Evolutionary conservation across 2,329 filamentous ascomycete genomes (phyloP).

Genomic region (Aspergillus piperis): DNA sequence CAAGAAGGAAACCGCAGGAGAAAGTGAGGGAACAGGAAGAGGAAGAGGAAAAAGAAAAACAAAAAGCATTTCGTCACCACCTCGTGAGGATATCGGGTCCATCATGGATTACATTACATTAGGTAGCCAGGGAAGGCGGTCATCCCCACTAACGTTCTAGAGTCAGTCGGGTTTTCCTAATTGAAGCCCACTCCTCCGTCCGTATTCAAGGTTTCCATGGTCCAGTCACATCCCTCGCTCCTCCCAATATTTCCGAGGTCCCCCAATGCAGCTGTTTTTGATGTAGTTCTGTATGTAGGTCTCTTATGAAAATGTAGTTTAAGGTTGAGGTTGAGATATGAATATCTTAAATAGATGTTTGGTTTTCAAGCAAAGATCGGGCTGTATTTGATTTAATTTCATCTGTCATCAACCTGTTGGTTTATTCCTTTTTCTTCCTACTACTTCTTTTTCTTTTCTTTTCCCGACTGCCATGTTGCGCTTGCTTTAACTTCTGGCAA

Average conservation of each 20-base stretch:
- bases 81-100: not conserved
- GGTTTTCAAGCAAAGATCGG: too few relatives aligned
- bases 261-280: not conserved
- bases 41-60: not conserved
- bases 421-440: not conserved
- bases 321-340: too few relatives aligned
- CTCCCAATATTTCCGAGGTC: not conserved
- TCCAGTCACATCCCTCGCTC: not conserved
- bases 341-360: too few relatives aligned
- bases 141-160: conserved; percentile 3
- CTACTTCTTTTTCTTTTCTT: not conserved
- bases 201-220: not conserved
- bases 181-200: not conserved
- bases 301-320: too few relatives aligned
- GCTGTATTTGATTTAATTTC: not conserved
- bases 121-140: not conserved
- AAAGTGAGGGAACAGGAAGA: not conserved
- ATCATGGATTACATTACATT: not conserved
- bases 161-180: not conserved
- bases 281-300: not conserved
- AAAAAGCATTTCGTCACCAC: conserved; percentile 2
- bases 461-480: not conserved
- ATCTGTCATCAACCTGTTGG: not conserved
- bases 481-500: not conserved
- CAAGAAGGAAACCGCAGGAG: not conserved